A percentile compares a stretch with the other conserved stretches of the same genome.
Evolutionary conservation across 106 monocot genomes (phyloP).

Genomic region (Ottelia alismoides): DNA sequence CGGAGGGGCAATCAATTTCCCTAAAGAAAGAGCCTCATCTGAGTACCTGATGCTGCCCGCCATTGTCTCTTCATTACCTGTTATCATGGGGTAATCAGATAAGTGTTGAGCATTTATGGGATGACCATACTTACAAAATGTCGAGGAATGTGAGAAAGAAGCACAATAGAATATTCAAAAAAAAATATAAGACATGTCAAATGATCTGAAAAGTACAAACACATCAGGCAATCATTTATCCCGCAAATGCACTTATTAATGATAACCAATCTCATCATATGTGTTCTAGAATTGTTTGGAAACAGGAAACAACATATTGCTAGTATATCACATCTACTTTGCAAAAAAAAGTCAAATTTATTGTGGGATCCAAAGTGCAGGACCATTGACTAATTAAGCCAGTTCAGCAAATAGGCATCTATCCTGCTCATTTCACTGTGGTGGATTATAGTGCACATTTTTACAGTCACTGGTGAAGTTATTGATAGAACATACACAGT

Average conservation of each 20-base stretch:
- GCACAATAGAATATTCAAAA: neutral
- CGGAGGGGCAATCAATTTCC: conserved; percentile 28
- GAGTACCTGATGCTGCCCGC: conserved; percentile 26
- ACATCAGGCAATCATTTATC: neutral
- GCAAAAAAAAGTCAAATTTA: neutral
- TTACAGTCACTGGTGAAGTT: neutral
- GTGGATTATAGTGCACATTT: neutral
- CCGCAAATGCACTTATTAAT: neutral
- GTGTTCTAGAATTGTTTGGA: too few species aligned
- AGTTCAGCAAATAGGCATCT: neutral
- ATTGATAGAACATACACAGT: neutral
- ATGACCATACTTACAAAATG: too few species aligned
- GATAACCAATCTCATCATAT: too few species aligned
- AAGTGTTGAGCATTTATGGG: neutral
- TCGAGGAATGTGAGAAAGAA: neutral
- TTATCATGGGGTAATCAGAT: neutral
- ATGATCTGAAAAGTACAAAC: neutral
- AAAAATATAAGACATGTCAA: neutral
- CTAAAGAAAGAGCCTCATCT: conserved; percentile 48
- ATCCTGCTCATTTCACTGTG: neutral
- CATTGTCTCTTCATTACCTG: conserved; percentile 12
- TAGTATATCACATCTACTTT: too few species aligned
- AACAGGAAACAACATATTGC: too few species aligned
- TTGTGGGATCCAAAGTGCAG: neutral
- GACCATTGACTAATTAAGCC: neutral